A percentile compares a stretch with the other conserved stretches of the same genome.
Conservation (phyloP, 805 yeast species). For the Huiozyma naganishii region DNA sequence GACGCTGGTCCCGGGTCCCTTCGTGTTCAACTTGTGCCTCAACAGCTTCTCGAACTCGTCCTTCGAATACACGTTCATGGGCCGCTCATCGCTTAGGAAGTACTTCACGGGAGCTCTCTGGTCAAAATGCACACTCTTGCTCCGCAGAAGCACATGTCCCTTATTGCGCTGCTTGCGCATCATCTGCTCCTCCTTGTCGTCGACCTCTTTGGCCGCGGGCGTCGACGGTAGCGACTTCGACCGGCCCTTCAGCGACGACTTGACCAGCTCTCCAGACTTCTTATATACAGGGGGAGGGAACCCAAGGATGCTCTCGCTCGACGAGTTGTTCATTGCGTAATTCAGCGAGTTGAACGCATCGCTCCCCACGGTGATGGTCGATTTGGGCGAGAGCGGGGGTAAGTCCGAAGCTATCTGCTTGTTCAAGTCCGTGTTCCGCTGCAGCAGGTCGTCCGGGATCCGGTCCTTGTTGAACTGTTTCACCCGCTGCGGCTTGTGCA, state of each 20-base stretch:
- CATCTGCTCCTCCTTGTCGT: neutral
- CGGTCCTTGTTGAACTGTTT: constrained; percentile 10
- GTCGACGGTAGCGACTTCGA: constrained; percentile 36
- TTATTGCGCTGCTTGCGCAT: neutral
- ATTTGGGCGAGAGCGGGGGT: constrained; percentile 7
- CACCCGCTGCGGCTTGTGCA: constrained; percentile 23
- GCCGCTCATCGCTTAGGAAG: constrained; percentile 65
- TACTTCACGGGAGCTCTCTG: constrained; percentile 60
- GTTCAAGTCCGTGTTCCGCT: constrained; percentile 24
- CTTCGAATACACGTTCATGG: constrained; percentile 50
- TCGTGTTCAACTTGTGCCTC: constrained; percentile 3
- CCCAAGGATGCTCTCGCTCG: constrained; percentile 9
- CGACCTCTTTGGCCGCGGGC: constrained; percentile 2
- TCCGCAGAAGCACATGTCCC: constrained; percentile 37
- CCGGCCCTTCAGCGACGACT: constrained; percentile 25
- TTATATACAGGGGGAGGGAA: constrained; percentile 44
- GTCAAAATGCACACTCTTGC: constrained; percentile 76
- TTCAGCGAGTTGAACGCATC: constrained; percentile 2
- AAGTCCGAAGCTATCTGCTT: constrained; percentile 12
- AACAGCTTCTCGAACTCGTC: constrained; percentile 26
- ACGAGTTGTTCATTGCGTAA: constrained; percentile 4
- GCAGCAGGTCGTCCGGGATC: constrained; percentile 19
- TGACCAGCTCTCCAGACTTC: constrained; percentile 73
- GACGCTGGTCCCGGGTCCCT: neutral
- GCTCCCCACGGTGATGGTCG: constrained; percentile 5